Base-by-base conservation (phyloP, 2,329 filamentous ascomycete genomes). In the Clonostachys sp. region DNA sequence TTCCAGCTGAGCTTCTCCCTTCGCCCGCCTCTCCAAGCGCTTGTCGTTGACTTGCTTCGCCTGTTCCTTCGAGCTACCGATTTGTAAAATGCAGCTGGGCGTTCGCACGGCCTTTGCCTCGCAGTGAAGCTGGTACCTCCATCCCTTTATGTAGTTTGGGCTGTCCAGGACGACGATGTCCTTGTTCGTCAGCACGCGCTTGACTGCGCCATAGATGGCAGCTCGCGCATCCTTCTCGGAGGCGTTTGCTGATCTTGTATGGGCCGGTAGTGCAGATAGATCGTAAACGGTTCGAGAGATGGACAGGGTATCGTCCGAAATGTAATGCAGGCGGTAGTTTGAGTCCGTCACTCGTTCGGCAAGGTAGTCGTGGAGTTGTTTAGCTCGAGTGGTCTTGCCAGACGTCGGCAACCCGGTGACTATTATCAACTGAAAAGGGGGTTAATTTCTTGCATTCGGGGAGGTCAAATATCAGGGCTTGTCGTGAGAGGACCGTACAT, bases 101-200 rank as follows among this genome's bases (percentile, higher is more conserved):
- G 89, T 94, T 52, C 84, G 73, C 46, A 88, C 70, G 43, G 89
- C 89, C 67, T 94, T 94, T 36, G 89, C 83, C 67, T 94, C 89
- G 70, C 89, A 92, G 64, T 86, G 86, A 18, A 95, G 73, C 72
- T 95, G 89, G 63, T 95, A 95, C 44, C 89, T 78, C 80, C 88
- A 94, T 36, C 89, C 89, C 65, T 94, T 94, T 70, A 95, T 95
- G 67, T 94, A 95, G 66, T 94, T 94, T 50, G 89, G 71, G 2
- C 84, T 83, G 62, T 95, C 89, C 14, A 90, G 80, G 42, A 95
- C 81, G 45, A 94, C 87, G 49, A 95, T 83, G 59, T 89, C 86
- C 57, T 82, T 81, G 48, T 83, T 78, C 50, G 79, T 83, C 33
- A 95, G 74, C 44, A 84, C 78, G 41, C 89, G 78, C 73, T 92